Base-by-base conservation (phyloP, 208 protist genomes). In the Crithidia sp. region DNA sequence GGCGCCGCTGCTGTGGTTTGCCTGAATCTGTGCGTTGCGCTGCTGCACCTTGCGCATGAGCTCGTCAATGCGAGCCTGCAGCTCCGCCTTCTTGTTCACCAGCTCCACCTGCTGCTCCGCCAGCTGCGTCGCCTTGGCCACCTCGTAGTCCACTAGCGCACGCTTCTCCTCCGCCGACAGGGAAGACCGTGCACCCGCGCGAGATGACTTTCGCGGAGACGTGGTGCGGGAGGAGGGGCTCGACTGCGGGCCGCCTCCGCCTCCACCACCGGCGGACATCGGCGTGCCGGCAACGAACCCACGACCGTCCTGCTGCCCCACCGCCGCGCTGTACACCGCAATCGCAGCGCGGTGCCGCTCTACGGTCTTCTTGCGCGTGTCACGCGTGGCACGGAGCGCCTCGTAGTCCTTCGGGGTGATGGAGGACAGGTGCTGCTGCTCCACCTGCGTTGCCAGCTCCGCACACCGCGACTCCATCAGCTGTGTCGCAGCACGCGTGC, bases 321-420 rank as follows among this genome's bases (percentile, higher is more conserved):
- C 63, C 10, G 82, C 84, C 43, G 75, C 73, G 19, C 71, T 79
- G 74, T 92, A 92, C 12, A 92, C 76, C 7, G 61, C 64, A 63
- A 92, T 90, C 45, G 79, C 82, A 2, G 71, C 41, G 50, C 66
- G 71, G 40, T 77, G 71, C 62, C 60, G 57, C 41, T 85, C 72
- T 5, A 79, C 79, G 6, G 43, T 12, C 28, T 81, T 79, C 4
- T 57, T 72, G 19, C 89, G 86, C 2, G 54, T 50, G 58, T 86
- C 67, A 43, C 77, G 67, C 7, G 12, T 57, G 16, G 71, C 60
- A 36, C 80, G 67, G 39, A 93, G 78, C 7, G 69, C 79, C 28
- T 71, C 73, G 63, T 91, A 92, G 4, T 90, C 82, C 66, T 91
- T 91, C 10, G 78, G 65, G 0, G 75, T 83, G 12, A 94, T 87